Evolutionary conservation across 495 filamentous ascomycete genomes (phyloP), one percentile per base, ranked within the genome.

Genomic region (Podospora pseudocomata): DNA sequence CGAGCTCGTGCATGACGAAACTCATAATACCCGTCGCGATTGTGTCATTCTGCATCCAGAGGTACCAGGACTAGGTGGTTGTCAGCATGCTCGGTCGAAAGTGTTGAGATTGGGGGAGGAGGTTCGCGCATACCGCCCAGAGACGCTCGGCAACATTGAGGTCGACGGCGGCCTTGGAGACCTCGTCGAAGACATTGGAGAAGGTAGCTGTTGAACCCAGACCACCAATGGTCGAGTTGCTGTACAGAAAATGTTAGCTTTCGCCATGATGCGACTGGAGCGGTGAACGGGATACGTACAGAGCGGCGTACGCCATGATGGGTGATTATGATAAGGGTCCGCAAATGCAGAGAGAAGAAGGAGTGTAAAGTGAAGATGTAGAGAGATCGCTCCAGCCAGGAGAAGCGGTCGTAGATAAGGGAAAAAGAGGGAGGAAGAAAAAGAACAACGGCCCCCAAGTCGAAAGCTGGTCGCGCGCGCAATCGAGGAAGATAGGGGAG

Each of bases 11-110:
- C 90, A 97, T 94, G 66, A 90, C 77, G 79, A 98, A 98, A 61
- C 92, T 96, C 91, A 97, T 90, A 81, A 98, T 94, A 53, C 94
- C 94, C 16, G 94, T 98, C 62, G 94, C 94, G 49, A 98, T 89
- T 60, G 90, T 88, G 84, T 98, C 94, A 74, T 98, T 97, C 74
- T 94, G 91, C 92, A 98, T 96, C 87, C 90, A 98, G n/a, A 93
- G 87, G 78, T 98, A 98, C 94, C 94, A 87, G 20, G 83, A 77
- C 84, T 86, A 68, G 68, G 19, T 57, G 9, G 16, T n/a, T 39
- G 2, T 56, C 6, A 30, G 16, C 28, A 6, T 20, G 20, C 15
- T 55, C 65, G 54, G 57, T 57, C 28, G 34, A 27, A 30, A 11
- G 5, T 30, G 30, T 20, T 32, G n/a, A 16, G 55, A 55, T 39